Conservation (phyloP, 495 filamentous ascomycete species). For the Talaromyces trachyspermus region DNA sequence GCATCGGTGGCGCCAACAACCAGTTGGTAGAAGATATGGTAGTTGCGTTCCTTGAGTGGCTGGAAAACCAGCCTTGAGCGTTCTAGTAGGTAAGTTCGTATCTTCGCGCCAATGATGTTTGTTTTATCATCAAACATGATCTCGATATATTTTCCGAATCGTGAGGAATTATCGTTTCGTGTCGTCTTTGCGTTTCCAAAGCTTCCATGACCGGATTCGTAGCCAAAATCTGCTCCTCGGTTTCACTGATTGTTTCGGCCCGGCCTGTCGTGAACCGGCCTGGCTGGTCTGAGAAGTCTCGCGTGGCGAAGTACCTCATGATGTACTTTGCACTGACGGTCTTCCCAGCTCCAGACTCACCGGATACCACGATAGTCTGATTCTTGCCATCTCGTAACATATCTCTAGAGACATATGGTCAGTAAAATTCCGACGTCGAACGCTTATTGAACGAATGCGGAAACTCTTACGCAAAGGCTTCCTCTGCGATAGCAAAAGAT, state of each 20-base stretch:
- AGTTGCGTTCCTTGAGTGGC: slow-evolving; percentile 94
- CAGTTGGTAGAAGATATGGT: slow-evolving; percentile 98
- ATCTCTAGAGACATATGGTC: slow-evolving; percentile 50
- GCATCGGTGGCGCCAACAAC: slow-evolving; percentile 86
- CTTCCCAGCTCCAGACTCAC: slow-evolving; percentile 97
- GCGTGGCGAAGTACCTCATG: slow-evolving; percentile 98
- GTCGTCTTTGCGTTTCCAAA: slow-evolving; percentile 99
- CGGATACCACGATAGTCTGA: slow-evolving; percentile 97
- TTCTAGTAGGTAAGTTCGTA: slow-evolving; percentile 91
- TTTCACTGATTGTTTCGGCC: slow-evolving; percentile 90
- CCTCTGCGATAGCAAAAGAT: slow-evolving; percentile 99
- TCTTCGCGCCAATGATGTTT: slow-evolving; percentile 96
- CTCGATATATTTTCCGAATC: slow-evolving; percentile 99
- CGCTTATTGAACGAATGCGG: not conserved
- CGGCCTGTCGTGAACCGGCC: slow-evolving; percentile 70
- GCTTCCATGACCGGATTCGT: slow-evolving; percentile 99
- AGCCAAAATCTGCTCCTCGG: slow-evolving; percentile 94
- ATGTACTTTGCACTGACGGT: slow-evolving; percentile 99
- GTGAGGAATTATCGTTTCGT: slow-evolving; percentile 96
- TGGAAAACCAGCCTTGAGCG: slow-evolving; percentile 97
- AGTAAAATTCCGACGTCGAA: slow-evolving; percentile 5
- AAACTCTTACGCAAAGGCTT: slow-evolving; percentile 85
- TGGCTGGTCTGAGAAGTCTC: slow-evolving; percentile 87
- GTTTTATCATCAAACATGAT: slow-evolving; percentile 96
- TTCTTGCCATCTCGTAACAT: slow-evolving; percentile 95